Base-by-base conservation (phyloP, 345 rosid species). In the Bruguiera parviflora region DNA sequence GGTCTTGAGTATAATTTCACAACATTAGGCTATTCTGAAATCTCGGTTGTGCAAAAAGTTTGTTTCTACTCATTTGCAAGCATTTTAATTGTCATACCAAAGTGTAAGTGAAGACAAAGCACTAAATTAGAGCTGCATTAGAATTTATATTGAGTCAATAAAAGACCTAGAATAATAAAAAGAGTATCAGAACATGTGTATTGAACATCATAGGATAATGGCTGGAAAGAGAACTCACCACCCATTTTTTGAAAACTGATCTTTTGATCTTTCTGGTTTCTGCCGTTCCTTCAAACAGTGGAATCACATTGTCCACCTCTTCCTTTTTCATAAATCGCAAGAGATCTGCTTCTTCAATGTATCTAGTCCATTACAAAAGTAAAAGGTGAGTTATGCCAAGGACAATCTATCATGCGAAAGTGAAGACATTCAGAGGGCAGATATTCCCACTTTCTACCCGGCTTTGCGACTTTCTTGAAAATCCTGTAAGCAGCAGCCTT, bases 331-430 rank as follows among this genome's bases (percentile, higher is more conserved):
- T 76, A 82, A 85, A 89, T 7, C 87, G 83, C 68, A 86, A 68
- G 22, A 89, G 87, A 62, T 89, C 89, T 19, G 85, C 91, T 73
- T 89, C 94, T 21, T 89, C 88, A 21, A 89, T 80, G 77, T 75
- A 78, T 83, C 91, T 89, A 49, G 22, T 15, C 37, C 66, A 78
- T 61, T 43, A 16, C 56, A 63, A 33, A 57, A 61, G n/a, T 60
- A 52, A 37, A 67, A 18, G 39, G 43, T 51, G 29, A 73, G 62
- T 56, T 37, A 11, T 52, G 11, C 52, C 5, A 9, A 27, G 16
- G 39, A 28, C 27, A 39, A 33, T 58, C 25, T 53, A 39, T 49
- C 61, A 58, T 65, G 22, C 9, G 2, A 49, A 2, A 70, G 68
- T 56, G 27, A 58, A 66, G 63, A 32, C 5, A 65, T 35, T 51